These are phyloP conservation scores for Monosporascus sp. DNA, from an alignment of 2,329 filamentous ascomycete genomes.

Conservation along the genomic window DNA sequence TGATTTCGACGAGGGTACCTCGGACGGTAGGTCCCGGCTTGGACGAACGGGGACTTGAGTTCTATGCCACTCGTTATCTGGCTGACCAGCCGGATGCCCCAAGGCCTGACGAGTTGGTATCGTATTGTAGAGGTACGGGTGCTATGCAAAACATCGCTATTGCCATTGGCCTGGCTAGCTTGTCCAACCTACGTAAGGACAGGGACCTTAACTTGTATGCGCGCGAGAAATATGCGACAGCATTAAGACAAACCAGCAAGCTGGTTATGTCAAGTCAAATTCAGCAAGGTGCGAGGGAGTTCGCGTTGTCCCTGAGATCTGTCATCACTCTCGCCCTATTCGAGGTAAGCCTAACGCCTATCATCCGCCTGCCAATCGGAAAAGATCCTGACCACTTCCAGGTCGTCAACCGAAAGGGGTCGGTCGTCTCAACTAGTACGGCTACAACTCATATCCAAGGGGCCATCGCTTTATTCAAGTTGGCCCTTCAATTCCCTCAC, in stretches of 20 bases:
- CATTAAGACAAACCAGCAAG: conserved; percentile 42
- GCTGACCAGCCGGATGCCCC: conserved; percentile 47
- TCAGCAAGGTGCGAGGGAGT: conserved; percentile 21
- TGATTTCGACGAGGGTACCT: conserved; percentile 17
- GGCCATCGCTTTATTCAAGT: conserved; percentile 51
- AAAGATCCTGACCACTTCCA: conserved; percentile 13
- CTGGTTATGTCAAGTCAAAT: conserved; percentile 28
- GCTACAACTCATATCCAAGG: conserved; percentile 56
- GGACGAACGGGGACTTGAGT: conserved; percentile 43
- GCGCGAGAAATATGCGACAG: conserved; percentile 47
- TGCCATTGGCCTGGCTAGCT: conserved; percentile 52
- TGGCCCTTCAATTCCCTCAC: conserved; percentile 33
- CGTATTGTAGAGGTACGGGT: conserved; percentile 30
- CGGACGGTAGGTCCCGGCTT: conserved; percentile 35
- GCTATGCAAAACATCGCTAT: conserved; percentile 44
- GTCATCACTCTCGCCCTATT: conserved; percentile 57
- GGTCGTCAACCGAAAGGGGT: conserved; percentile 38
- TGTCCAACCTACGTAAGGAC: conserved; percentile 48
- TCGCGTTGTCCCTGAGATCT: conserved; percentile 42
- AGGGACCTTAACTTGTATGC: conserved; percentile 40
- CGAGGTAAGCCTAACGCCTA: conserved; percentile 39
- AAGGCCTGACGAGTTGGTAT: conserved; percentile 30
- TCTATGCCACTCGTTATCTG: conserved; percentile 46
- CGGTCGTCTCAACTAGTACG: conserved; percentile 39
- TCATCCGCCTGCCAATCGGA: background rate